These are phyloP conservation scores for Eimeria necatrix DNA, from an alignment of 169 alveolate species.

Conservation along the genomic window DNA sequence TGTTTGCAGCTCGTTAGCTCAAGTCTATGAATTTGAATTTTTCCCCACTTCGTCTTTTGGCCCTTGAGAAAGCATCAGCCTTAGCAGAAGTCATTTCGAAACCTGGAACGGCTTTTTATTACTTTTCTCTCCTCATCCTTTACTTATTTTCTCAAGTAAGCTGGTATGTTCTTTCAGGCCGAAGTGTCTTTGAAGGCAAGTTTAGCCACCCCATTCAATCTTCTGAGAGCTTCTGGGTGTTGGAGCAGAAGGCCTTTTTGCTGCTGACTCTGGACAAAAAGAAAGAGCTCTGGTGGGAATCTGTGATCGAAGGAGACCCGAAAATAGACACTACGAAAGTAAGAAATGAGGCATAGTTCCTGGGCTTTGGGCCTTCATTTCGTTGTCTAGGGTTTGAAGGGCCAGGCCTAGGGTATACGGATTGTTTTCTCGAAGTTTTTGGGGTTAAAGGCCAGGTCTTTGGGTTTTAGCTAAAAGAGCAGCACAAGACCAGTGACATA, in stretches of 20 bases:
- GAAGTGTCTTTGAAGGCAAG: conserved; percentile 31
- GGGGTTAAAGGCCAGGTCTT: not conserved
- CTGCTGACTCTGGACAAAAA: conserved; percentile 90
- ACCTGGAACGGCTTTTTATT: too few species aligned
- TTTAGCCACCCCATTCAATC: not conserved
- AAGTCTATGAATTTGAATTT: too few species aligned
- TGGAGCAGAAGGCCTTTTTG: conserved; percentile 89
- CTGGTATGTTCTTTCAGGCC: not conserved
- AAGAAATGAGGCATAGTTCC: not conserved
- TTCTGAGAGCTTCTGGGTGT: conserved; percentile 84
- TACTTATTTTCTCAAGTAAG: not conserved
- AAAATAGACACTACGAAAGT: conserved; percentile 93
- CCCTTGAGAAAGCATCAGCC: too few species aligned
- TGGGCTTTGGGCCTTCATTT: too few species aligned
- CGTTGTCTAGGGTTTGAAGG: too few species aligned
- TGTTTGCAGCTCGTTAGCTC: too few species aligned
- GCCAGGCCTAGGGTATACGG: too few species aligned
- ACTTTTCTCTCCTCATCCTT: not conserved
- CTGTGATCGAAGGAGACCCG: conserved; percentile 87
- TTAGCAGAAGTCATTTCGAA: too few species aligned
- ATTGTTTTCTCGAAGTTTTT: not conserved
- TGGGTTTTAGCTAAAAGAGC: too few species aligned
- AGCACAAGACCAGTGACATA: too few species aligned
- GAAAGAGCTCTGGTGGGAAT: conserved; percentile 92
- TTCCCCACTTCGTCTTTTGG: too few species aligned